These are phyloP conservation scores for Hortaea sp. DNA, from an alignment of 2,329 filamentous ascomycete species.

Conservation along the genomic window DNA sequence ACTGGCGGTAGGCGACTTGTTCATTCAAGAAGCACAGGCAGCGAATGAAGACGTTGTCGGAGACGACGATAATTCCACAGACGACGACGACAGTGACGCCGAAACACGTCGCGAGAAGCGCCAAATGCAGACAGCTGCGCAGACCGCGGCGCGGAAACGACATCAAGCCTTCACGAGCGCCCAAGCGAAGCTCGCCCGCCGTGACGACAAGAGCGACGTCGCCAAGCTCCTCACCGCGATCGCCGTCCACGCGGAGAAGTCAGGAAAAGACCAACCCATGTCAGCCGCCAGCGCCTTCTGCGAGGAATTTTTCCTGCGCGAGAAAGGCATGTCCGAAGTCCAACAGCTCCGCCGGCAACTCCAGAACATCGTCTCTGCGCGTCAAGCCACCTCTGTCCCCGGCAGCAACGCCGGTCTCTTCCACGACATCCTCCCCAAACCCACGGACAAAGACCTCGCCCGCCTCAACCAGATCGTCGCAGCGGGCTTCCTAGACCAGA, in stretches of 20 bases:
- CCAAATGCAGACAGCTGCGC: conserved; percentile 58
- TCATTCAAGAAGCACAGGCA: conserved; percentile 70
- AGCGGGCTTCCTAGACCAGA: conserved; percentile 85
- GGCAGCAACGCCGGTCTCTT: conserved; percentile 20
- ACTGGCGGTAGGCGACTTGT: conserved; percentile 78
- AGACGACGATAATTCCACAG: conserved; percentile 29
- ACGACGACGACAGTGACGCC: conserved; percentile 23
- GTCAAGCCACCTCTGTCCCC: not conserved
- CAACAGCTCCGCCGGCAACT: conserved; percentile 75
- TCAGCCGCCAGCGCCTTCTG: conserved; percentile 55
- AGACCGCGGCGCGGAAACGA: conserved; percentile 46
- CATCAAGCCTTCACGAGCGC: conserved; percentile 58
- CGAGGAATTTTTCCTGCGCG: conserved; percentile 70
- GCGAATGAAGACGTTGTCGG: conserved; percentile 29
- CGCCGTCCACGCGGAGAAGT: conserved; percentile 72
- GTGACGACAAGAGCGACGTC: conserved; percentile 77
- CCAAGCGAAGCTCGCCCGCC: conserved; percentile 66
- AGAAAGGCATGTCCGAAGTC: conserved; percentile 79
- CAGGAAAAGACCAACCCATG: conserved; percentile 36
- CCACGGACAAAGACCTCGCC: conserved; percentile 56
- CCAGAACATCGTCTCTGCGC: conserved; percentile 58
- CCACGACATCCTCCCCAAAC: conserved; percentile 39
- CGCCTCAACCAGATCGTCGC: conserved; percentile 85
- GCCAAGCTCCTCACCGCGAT: conserved; percentile 85
- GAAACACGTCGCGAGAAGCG: conserved; percentile 6